Evolutionary conservation across 352 stramenopile species (phyloP).

Genomic region (Pilasporangium apinafurcum): DNA sequence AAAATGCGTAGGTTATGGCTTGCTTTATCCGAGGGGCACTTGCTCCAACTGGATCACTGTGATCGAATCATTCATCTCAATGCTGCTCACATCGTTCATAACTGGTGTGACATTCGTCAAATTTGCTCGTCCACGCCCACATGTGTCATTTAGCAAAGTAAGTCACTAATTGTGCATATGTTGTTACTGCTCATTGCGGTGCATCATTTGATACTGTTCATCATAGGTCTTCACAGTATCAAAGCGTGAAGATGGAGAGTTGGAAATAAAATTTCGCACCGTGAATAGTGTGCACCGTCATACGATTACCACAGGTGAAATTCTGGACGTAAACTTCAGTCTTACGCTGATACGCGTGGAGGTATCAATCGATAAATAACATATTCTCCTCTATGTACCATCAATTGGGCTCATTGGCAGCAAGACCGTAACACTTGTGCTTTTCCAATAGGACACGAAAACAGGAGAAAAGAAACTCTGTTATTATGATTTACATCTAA

Average conservation of each 20-base stretch:
- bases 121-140: constrained; percentile 39
- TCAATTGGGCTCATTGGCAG: not conserved
- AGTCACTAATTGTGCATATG: not conserved
- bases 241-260: constrained; percentile 5
- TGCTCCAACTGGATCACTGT: constrained; percentile 47
- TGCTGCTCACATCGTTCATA: constrained; percentile 52
- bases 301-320: constrained; percentile 31
- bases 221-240: constrained; percentile 42
- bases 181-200: not conserved
- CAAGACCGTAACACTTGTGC: too few relatives aligned
- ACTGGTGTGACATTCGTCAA: constrained; percentile 62
- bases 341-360: constrained; percentile 60
- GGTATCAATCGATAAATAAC: constrained; percentile 10
- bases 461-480: constrained; percentile 42
- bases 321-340: constrained; percentile 53
- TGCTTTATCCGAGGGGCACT: constrained; percentile 32
- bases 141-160: constrained; percentile 44
- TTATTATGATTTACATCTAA: constrained; percentile 52
- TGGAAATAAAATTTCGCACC: constrained; percentile 54
- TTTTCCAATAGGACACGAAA: constrained; percentile 19
- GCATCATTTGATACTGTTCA: not conserved
- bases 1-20: constrained; percentile 27
- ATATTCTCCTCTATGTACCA: too few relatives aligned
- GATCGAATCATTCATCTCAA: constrained; percentile 46
- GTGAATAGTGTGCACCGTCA: constrained; percentile 44